These are phyloP conservation scores for Schwanniomyces polymorphus DNA, from an alignment of 805 yeast species.

Conservation along the genomic window DNA sequence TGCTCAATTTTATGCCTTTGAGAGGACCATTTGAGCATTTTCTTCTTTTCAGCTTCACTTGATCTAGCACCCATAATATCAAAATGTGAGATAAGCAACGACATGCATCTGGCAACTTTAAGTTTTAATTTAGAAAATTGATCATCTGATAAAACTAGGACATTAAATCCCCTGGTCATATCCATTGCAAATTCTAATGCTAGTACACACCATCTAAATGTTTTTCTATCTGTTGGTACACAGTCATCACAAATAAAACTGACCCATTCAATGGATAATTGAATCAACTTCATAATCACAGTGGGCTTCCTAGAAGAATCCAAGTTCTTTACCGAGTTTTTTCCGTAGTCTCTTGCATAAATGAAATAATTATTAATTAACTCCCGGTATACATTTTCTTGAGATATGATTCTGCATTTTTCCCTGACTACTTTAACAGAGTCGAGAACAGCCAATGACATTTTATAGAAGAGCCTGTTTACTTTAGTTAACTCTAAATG, in stretches of 20 bases:
- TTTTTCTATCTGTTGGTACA: constrained; percentile 84
- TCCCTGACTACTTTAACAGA: constrained; percentile 53
- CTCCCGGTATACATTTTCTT: constrained; percentile 66
- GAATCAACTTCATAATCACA: constrained; percentile 69
- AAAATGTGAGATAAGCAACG: constrained; percentile 88
- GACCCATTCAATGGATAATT: constrained; percentile 85
- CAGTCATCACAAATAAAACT: constrained; percentile 93
- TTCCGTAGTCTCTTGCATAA: constrained; percentile 80
- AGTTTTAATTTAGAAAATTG: constrained; percentile 71
- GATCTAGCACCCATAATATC: constrained; percentile 98
- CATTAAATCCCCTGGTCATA: constrained; percentile 87
- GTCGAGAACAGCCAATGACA: constrained; percentile 64
- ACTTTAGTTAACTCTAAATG: constrained; percentile 70
- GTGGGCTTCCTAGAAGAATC: constrained; percentile 67
- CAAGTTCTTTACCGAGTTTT: constrained; percentile 62
- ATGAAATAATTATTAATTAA: constrained; percentile 71
- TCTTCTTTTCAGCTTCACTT: constrained; percentile 60
- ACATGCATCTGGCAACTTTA: constrained; percentile 93
- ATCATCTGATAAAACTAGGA: constrained; percentile 73
- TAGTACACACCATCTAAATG: constrained; percentile 94
- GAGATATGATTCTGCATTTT: constrained; percentile 52
- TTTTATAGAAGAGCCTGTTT: constrained; percentile 64
- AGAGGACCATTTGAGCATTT: constrained; percentile 53
- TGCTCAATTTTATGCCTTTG: constrained; percentile 54
- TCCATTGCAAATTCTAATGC: constrained; percentile 97